A percentile compares a stretch with the other conserved stretches of the same genome.
Evolutionary conservation across 1,284 basidiomycete species (phyloP).

Genomic region (Thecaphora thlaspeos): DNA sequence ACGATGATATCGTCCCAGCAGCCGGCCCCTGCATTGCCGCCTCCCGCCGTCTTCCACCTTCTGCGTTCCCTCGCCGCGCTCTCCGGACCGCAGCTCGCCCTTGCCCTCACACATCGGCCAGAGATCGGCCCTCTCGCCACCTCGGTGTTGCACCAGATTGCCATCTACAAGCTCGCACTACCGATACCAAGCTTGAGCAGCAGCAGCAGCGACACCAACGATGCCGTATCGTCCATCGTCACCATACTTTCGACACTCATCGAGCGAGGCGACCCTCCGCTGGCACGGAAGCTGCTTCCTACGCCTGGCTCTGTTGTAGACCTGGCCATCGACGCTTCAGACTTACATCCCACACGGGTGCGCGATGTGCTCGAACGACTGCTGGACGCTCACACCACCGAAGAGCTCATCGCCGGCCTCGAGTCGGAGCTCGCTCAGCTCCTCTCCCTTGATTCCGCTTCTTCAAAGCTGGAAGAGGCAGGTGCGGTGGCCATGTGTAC

Average conservation of each 20-base stretch:
- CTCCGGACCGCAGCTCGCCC: too few species aligned
- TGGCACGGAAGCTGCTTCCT: slow-evolving; percentile 30
- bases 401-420: slow-evolving; percentile 18
- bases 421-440: slow-evolving; percentile 8
- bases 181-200: too few species aligned
- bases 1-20: too few species aligned
- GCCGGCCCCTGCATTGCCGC: too few species aligned
- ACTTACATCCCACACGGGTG: neutral
- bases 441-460: neutral
- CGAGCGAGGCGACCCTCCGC: slow-evolving; percentile 35
- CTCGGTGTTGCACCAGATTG: neutral
- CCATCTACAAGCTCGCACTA: neutral
- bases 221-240: slow-evolving; percentile 1
- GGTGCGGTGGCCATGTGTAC: slow-evolving; percentile 11
- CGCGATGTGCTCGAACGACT: slow-evolving; percentile 21
- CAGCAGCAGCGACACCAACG: too few species aligned
- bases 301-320: slow-evolving; percentile 29
- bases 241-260: slow-evolving; percentile 23
- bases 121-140: too few species aligned
- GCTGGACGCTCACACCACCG: slow-evolving; percentile 17
- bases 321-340: slow-evolving; percentile 15
- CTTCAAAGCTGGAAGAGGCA: too few species aligned
- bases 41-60: too few species aligned
- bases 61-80: too few species aligned
- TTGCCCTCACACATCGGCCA: too few species aligned